Conservation (phyloP, 345 rosid species). For the Eucalyptus caleyi region DNA sequence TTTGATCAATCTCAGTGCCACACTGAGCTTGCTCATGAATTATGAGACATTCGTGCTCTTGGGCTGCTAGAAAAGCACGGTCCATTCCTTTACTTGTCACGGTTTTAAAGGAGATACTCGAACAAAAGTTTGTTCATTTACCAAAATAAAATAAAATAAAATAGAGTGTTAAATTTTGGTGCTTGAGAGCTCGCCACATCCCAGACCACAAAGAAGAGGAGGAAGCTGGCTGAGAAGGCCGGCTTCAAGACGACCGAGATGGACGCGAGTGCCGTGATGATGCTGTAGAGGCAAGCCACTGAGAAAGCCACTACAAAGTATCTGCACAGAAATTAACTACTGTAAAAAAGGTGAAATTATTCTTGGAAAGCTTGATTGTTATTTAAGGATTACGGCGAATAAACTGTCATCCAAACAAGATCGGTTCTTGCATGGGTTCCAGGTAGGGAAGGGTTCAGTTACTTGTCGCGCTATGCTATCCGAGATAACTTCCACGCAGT, state of each 20-base stretch:
- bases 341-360: background rate
- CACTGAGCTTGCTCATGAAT: background rate
- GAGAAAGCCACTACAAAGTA: conserved; percentile 17
- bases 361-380: background rate
- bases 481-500: background rate
- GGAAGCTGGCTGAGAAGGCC: background rate
- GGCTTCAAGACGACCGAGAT: conserved; percentile 10
- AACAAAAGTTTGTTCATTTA: background rate
- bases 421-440: background rate
- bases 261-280: conserved; percentile 16
- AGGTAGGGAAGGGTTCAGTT: background rate
- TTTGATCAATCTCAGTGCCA: background rate
- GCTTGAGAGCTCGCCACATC: conserved; percentile 12
- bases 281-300: conserved; percentile 22
- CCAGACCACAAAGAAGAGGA: conserved; percentile 8
- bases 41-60: background rate
- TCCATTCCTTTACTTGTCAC: background rate
- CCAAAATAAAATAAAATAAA: background rate
- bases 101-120: background rate
- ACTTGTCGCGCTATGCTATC: too few relatives aligned
- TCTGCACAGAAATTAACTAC: background rate
- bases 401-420: background rate
- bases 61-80: background rate
- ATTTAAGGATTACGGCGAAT: background rate
- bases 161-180: too few relatives aligned